Base-by-base conservation (phyloP, 139 green algal species). In the Volvox reticuliferus region DNA sequence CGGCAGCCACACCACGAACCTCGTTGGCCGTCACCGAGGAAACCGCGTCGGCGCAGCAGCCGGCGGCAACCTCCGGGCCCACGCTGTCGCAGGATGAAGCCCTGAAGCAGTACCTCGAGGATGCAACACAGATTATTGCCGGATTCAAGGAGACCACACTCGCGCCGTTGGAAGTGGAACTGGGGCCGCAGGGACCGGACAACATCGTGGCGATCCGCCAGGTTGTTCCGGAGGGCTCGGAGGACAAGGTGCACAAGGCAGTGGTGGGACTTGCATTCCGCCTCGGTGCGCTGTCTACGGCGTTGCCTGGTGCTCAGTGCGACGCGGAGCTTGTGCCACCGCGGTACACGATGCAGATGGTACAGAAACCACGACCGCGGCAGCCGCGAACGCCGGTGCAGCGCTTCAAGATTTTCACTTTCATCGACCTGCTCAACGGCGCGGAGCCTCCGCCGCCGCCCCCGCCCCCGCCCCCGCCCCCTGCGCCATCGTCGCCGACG, bases 341-440 rank as follows among this genome's bases (percentile, higher is more conserved):
- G 62, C 87, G 92, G 2, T 97, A 95, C 90, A 65, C 86, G 36
- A 94, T 94, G 92, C 92, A 94, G 88, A 83, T 94, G 24, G 92
- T 94, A 75, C 77, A 33, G 24, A 35, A 35, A 30, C 94, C 94
- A 78, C 89, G 92, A 13, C 62, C 73, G 28, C 93, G 94, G 24
- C 21, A 87, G 6, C 30, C 87, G 26, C 89, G 92, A n/a, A 61
- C 65, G 12, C 87, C 93, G 26, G 93, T 95, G 28, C 79, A 88
- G 19, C 90, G 92, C 62, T 96, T 97, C 93, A 94, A 91, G 78
- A n/a, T 97, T 26, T 82, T 93, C 62, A 96, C 92, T 14, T 87
- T 87, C 87, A 67, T 85, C 55, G 77, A 86, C 87, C 35, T 81
- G 16, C 68, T 79, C 30, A 90, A 90, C 18, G 85, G 78, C 83